phyloP scores from a whole-genome alignment of 2,329 filamentous ascomycete genomes.

The Drechslerella stenobrocha region DNA sequence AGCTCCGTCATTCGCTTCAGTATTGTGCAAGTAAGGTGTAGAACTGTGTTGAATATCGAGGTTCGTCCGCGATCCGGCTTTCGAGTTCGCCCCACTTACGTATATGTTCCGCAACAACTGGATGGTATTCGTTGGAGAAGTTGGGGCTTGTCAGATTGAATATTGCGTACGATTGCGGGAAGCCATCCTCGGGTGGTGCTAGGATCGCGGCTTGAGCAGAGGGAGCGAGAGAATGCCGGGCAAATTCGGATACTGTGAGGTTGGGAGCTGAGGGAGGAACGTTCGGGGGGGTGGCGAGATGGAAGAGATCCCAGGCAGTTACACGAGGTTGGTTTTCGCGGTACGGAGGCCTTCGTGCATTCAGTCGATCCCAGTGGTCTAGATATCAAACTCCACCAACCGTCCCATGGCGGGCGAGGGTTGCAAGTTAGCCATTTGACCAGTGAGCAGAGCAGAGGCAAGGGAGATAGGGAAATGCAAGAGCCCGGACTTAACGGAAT shows the following conservation, averaged over 20 bases:
- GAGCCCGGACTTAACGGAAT: too few relatives aligned
- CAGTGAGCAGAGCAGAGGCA: neutral
- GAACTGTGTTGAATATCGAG: conserved; percentile 34
- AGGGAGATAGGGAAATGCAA: too few relatives aligned
- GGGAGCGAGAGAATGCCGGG: conserved; percentile 29
- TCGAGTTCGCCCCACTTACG: conserved; percentile 37
- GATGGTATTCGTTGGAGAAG: conserved; percentile 43
- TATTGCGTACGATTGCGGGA: conserved; percentile 34
- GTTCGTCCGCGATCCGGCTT: conserved; percentile 29
- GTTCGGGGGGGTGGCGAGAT: conserved; percentile 22
- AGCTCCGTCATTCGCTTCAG: conserved; percentile 42
- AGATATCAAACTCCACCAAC: conserved; percentile 7
- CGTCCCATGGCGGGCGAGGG: neutral
- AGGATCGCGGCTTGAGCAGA: conserved; percentile 26
- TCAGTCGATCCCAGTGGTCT: conserved; percentile 46
- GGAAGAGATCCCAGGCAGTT: conserved; percentile 46
- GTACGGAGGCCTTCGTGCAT: conserved; percentile 34
- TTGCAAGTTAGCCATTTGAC: conserved; percentile 9
- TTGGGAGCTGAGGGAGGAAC: conserved; percentile 7
- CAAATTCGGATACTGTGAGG: conserved; percentile 18
- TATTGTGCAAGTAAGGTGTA: conserved; percentile 39
- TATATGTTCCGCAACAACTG: conserved; percentile 35
- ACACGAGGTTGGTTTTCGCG: conserved; percentile 40
- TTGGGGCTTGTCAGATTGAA: conserved; percentile 39
- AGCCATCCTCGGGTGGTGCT: conserved; percentile 36